A percentile compares a stretch with the other conserved stretches of the same genome.
Evolutionary conservation across 257 asterid genomes (phyloP).

Genomic region (Primulina eburnea): DNA sequence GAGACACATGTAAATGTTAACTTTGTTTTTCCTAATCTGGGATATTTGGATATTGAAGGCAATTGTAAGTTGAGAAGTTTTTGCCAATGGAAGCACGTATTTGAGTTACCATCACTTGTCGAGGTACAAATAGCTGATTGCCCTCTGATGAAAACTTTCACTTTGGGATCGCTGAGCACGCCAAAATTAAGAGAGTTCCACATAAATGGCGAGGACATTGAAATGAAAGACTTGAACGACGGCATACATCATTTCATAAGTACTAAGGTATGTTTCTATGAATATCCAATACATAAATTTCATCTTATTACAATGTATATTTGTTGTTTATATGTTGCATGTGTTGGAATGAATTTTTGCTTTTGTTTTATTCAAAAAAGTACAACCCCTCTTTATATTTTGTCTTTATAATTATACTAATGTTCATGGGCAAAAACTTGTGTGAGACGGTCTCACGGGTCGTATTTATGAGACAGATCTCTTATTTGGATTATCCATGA

Average conservation of each 20-base stretch:
- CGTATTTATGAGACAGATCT: no score
- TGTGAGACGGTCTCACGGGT: no score
- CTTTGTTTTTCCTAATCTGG: slow-evolving; percentile 1
- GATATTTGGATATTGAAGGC: neutral
- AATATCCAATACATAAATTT: no score
- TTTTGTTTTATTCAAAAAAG: no score
- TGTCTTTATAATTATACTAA: no score
- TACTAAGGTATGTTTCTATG: neutral
- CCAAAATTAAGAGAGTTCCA: neutral
- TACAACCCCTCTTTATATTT: no score
- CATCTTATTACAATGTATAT: no score
- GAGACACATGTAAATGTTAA: neutral
- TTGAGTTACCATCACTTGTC: neutral
- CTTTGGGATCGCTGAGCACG: neutral
- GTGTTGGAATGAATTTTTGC: no score
- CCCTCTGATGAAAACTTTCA: neutral
- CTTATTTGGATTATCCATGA: no score
- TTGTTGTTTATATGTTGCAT: no score
- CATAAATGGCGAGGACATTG: neutral
- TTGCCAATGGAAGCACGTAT: neutral
- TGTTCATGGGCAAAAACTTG: no score
- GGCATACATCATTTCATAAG: neutral
- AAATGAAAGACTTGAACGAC: neutral
- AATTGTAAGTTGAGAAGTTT: slow-evolving; percentile 6
- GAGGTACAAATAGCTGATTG: neutral